Percentiles rank a stretch among this genome's conserved stretches.
These are phyloP conservation scores for Clarireedia monteithiana DNA, from an alignment of 2,329 filamentous ascomycete genomes.

Conservation along the genomic window DNA sequence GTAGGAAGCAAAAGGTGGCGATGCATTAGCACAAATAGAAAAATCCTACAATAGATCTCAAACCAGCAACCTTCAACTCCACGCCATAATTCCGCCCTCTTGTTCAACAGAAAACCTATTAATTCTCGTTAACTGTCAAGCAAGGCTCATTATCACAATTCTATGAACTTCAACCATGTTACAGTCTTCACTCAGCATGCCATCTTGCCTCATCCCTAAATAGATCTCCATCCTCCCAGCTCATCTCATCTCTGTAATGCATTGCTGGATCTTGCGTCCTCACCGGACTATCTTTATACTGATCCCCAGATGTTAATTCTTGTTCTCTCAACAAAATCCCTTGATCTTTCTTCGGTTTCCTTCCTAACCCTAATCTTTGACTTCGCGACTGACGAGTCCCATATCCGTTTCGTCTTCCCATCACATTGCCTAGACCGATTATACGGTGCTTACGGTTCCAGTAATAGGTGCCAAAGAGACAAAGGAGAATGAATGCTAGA, in stretches of 20 bases:
- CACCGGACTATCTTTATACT: slow-evolving; percentile 18
- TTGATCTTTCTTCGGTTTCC: slow-evolving; percentile 13
- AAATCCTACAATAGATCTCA: too few relatives aligned
- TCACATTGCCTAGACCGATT: slow-evolving; percentile 27
- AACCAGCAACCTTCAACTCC: too few relatives aligned
- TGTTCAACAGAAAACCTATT: too few relatives aligned
- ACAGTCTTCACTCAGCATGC: background rate
- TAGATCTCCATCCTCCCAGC: background rate
- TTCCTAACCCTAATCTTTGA: slow-evolving; percentile 23
- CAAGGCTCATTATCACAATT: too few relatives aligned
- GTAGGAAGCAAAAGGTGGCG: too few relatives aligned
- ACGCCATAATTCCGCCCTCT: too few relatives aligned
- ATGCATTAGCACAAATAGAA: too few relatives aligned
- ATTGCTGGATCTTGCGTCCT: background rate
- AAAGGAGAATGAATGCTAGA: slow-evolving; percentile 22
- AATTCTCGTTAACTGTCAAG: too few relatives aligned
- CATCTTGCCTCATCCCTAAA: background rate
- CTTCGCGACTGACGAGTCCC: slow-evolving; percentile 22
- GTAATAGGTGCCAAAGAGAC: slow-evolving; percentile 19
- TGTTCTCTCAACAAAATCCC: slow-evolving; percentile 21
- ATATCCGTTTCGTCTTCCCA: slow-evolving; percentile 25
- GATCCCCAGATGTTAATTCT: slow-evolving; percentile 15
- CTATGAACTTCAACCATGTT: too few relatives aligned
- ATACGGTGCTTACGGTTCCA: slow-evolving; percentile 22
- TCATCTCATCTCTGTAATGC: slow-evolving; percentile 8